phyloP scores from a whole-genome alignment of 2,329 filamentous ascomycete species.

The Colletotrichum plurivorum region DNA sequence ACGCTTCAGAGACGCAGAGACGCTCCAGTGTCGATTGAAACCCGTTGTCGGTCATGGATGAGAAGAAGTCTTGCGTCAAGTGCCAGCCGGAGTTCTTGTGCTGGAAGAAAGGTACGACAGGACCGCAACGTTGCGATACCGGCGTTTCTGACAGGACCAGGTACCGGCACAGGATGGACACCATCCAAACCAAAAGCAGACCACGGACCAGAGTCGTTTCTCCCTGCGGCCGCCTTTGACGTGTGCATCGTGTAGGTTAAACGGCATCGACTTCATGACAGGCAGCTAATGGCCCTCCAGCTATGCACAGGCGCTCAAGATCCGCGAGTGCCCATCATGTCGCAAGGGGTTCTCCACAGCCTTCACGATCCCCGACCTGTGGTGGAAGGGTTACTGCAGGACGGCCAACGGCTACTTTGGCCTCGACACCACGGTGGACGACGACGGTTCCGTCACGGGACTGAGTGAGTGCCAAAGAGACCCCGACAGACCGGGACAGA shows the following conservation, averaged over 20 bases:
- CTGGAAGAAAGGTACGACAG: slow-evolving; percentile 34
- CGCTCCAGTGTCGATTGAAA: not conserved
- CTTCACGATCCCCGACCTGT: slow-evolving; percentile 50
- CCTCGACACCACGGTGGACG: slow-evolving; percentile 43
- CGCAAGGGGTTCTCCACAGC: slow-evolving; percentile 42
- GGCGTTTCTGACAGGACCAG: not conserved
- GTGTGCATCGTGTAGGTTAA: slow-evolving; percentile 30
- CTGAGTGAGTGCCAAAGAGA: slow-evolving; percentile 42
- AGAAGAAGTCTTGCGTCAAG: not conserved
- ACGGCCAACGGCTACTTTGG: slow-evolving; percentile 58
- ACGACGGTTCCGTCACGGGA: slow-evolving; percentile 27
- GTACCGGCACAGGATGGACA: not conserved
- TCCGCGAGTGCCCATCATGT: slow-evolving; percentile 49
- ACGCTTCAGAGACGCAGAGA: not conserved
- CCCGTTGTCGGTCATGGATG: not conserved
- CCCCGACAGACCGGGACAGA: too few relatives aligned
- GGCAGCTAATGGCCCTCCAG: slow-evolving; percentile 40
- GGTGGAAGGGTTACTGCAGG: slow-evolving; percentile 52
- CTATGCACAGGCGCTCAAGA: slow-evolving; percentile 47
- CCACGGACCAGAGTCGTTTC: not conserved
- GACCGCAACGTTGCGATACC: too few relatives aligned
- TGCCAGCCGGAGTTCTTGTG: slow-evolving; percentile 15
- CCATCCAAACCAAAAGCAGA: not conserved
- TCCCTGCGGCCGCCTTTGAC: slow-evolving; percentile 13
- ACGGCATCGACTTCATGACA: too few relatives aligned